Evolutionary conservation across 805 yeast species (phyloP), one percentile per base, ranked within the genome.

Genomic region (Babjeviella inositovora): DNA sequence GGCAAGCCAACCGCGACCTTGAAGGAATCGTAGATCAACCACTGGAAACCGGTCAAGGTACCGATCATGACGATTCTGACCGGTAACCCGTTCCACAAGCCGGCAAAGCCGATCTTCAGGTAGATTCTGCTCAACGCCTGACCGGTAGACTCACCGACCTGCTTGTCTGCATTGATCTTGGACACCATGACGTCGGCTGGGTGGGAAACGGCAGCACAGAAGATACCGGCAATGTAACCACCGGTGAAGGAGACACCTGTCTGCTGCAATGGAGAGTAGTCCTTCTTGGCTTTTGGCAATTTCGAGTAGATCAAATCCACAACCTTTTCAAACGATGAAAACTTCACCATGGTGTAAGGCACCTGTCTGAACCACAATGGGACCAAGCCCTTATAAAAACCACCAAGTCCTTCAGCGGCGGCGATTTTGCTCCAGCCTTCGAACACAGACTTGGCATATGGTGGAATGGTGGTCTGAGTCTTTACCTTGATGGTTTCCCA

Each of bases 111-210:
- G 41, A 87, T 85, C 39, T 69, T 63, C 26, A 55, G 47, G 48
- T 85, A 87, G 39, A 87, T 85, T 40, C 90, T 68, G 29, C 50
- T 37, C 19, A 79, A 59, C 7, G 92, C 90, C 15, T 56, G 53
- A 14, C 73, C 71, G 38, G 66, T 60, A 5, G 75, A 41, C 53
- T 84, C 93, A 23, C 59, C 60, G 16, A 72, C 62, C 43, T 49
- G 51, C 39, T 66, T 70, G 38, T 70, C 84, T 29, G 75, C 62
- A 46, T 81, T 85, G 40, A 90, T 70, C 62, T 84, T 80, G 23
- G 93, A 79, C 13, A 87, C 97, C 93, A 90, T 74, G 16, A 87
- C 96, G 50, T 87, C 98, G n/a, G 97, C 97, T 11, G 98, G 98
- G 49, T 90, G 96, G 14, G 96, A 85, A 10, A 85, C 90, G 24